phyloP scores from a whole-genome alignment of 148 eudicot genomes.

The Spergularia marina region DNA sequence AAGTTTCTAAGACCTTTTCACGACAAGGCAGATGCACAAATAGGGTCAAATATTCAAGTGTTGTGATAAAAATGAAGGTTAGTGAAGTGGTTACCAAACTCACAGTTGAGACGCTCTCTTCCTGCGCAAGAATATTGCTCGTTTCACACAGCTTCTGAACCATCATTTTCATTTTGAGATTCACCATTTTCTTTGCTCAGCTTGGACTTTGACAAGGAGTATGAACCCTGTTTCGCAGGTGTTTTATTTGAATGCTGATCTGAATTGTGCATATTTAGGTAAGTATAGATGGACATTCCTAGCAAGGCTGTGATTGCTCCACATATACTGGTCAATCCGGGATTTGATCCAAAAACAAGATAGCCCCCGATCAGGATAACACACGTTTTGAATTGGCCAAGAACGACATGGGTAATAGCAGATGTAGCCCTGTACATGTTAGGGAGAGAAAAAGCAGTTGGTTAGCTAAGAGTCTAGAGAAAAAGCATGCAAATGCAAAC shows the following conservation, averaged over 20 bases:
- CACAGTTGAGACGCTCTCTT: neutral
- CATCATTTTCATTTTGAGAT: constrained; percentile 28
- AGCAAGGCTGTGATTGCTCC: constrained; percentile 77
- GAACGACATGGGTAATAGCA: constrained; percentile 86
- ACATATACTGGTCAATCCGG: constrained; percentile 67
- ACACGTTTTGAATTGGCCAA: constrained; percentile 95
- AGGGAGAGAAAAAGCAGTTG: neutral
- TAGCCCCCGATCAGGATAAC: constrained; percentile 91
- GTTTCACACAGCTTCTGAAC: constrained; percentile 50
- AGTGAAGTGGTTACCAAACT: constrained; percentile 12
- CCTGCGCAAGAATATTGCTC: neutral
- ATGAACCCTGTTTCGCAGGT: constrained; percentile 40
- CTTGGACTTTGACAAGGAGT: constrained; percentile 59
- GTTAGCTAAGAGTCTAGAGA: constrained; percentile 4
- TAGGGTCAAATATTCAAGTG: neutral
- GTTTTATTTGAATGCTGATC: constrained; percentile 54
- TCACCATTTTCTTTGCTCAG: constrained; percentile 68
- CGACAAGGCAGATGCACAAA: neutral
- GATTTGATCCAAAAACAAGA: constrained; percentile 77
- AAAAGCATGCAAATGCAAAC: neutral
- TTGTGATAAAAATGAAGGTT: constrained; percentile 14
- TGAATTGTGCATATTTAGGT: constrained; percentile 52
- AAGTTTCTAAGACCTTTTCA: neutral
- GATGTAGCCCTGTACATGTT: constrained; percentile 71
- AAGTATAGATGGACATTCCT: constrained; percentile 82